A percentile compares a stretch with the other conserved stretches of the same genome.
These are phyloP conservation scores for Ascochyta pisi DNA, from an alignment of 2,329 filamentous ascomycete genomes.

Conservation along the genomic window DNA sequence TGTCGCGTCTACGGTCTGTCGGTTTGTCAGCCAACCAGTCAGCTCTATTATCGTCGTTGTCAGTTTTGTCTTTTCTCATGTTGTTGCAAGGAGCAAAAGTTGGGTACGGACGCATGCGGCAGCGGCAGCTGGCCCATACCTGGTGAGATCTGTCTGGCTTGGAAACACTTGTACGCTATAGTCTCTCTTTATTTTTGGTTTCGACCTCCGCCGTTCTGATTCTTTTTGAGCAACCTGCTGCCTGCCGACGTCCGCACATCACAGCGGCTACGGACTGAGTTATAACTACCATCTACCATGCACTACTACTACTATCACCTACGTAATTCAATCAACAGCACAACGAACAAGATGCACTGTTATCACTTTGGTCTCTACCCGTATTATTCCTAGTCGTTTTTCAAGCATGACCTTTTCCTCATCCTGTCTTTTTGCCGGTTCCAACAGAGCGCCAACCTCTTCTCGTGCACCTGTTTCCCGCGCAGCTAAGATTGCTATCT, in stretches of 20 bases:
- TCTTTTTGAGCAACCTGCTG: neutral
- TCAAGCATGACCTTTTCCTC: too few species aligned
- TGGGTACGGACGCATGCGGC: slow-evolving; percentile 9
- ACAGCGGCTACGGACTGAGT: neutral
- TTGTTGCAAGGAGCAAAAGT: slow-evolving; percentile 24
- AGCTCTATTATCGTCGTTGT: neutral
- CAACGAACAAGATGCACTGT: neutral
- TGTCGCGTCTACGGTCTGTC: neutral
- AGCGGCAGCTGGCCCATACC: slow-evolving; percentile 10
- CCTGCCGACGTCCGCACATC: neutral
- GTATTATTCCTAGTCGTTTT: neutral
- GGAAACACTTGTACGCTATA: slow-evolving; percentile 30
- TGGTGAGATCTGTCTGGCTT: neutral
- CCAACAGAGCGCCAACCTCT: too few species aligned
- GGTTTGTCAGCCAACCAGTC: slow-evolving; percentile 1
- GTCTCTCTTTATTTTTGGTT: slow-evolving; percentile 25
- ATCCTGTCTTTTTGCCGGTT: too few species aligned
- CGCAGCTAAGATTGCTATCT: too few species aligned
- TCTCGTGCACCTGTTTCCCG: too few species aligned
- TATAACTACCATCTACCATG: slow-evolving; percentile 5
- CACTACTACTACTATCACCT: neutral
- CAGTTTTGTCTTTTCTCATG: neutral
- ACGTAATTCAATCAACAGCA: slow-evolving; percentile 15
- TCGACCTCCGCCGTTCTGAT: neutral
- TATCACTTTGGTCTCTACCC: neutral